phyloP scores from a whole-genome alignment of 176 grass and related monocot genomes.

The Aegilops tauschii region DNA sequence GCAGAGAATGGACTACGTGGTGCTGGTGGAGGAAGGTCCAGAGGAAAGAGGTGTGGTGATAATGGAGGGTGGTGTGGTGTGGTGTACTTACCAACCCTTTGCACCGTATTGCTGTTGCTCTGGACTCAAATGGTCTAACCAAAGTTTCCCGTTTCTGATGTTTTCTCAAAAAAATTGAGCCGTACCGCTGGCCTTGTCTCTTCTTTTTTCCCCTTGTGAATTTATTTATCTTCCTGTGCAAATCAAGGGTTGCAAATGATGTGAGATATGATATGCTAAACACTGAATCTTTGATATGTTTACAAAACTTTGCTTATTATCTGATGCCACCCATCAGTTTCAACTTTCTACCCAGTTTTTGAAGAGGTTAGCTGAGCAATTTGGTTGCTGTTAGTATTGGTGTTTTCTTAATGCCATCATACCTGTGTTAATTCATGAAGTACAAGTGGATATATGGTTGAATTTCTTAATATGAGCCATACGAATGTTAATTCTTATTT shows the following conservation, averaged over 20 bases:
- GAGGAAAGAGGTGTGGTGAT: too few relatives aligned
- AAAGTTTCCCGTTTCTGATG: constrained; percentile 7
- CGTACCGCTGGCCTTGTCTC: too few relatives aligned
- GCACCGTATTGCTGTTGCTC: constrained; percentile 52
- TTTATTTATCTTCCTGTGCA: neutral
- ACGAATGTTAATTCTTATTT: too few relatives aligned
- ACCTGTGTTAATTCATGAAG: constrained; percentile 45
- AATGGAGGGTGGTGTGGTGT: too few relatives aligned
- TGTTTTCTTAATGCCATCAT: neutral
- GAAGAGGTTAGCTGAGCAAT: too few relatives aligned
- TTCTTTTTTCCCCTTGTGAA: neutral
- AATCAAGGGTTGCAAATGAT: constrained; percentile 29
- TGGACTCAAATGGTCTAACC: constrained; percentile 88
- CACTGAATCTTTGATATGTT: constrained; percentile 39
- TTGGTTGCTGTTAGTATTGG: too few relatives aligned
- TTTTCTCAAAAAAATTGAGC: too few relatives aligned
- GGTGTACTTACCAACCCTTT: constrained; percentile 78
- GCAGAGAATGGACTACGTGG: too few relatives aligned
- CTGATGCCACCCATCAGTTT: constrained; percentile 34
- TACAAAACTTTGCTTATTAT: constrained; percentile 58
- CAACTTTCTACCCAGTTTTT: neutral
- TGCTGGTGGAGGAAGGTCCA: too few relatives aligned
- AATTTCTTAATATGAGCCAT: constrained; percentile 72
- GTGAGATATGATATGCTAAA: constrained; percentile 44
- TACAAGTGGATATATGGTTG: constrained; percentile 46